Percentiles rank a stretch among this genome's conserved stretches.
Conservation (phyloP, 331 rosid species). For the Telfairia occidentalis region DNA sequence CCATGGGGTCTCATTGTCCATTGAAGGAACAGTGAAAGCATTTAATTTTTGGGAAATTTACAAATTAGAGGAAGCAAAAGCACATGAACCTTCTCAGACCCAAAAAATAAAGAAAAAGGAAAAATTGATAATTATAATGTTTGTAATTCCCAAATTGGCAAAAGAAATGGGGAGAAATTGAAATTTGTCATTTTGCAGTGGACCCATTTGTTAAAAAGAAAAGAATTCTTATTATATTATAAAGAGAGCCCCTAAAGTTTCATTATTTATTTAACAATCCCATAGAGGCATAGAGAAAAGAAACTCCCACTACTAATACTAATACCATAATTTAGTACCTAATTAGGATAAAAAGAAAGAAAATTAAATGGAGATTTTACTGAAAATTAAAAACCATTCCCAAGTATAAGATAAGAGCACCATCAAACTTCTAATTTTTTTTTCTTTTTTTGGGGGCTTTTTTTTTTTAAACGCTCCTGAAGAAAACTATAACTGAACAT, state of each 20-base stretch:
- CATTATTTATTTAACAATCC: not conserved
- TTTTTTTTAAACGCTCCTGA: not conserved
- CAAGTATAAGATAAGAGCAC: slow-evolving; percentile 6
- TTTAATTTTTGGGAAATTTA: slow-evolving; percentile 2
- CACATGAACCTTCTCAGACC: not conserved
- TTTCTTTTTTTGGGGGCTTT: not conserved
- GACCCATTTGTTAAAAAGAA: not conserved
- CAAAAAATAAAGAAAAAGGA: not conserved
- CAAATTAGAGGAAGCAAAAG: slow-evolving; percentile 7
- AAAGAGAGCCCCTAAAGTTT: not conserved
- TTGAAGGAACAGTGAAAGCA: not conserved
- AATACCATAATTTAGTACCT: not conserved
- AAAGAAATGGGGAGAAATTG: not conserved
- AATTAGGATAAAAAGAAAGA: not conserved
- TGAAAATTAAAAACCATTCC: slow-evolving; percentile 3
- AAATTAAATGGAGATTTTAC: not conserved
- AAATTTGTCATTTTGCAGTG: not conserved
- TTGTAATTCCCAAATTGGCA: slow-evolving; percentile 4
- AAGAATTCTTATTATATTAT: not conserved
- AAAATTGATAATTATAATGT: not conserved
- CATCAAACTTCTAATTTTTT: not conserved
- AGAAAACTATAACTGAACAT: slow-evolving; percentile 10
- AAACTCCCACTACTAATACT: not conserved
- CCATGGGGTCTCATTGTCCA: not conserved
- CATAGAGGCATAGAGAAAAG: not conserved